These are phyloP conservation scores for Cronartium ribicola DNA, from an alignment of 1,284 basidiomycete species.

Conservation along the genomic window DNA sequence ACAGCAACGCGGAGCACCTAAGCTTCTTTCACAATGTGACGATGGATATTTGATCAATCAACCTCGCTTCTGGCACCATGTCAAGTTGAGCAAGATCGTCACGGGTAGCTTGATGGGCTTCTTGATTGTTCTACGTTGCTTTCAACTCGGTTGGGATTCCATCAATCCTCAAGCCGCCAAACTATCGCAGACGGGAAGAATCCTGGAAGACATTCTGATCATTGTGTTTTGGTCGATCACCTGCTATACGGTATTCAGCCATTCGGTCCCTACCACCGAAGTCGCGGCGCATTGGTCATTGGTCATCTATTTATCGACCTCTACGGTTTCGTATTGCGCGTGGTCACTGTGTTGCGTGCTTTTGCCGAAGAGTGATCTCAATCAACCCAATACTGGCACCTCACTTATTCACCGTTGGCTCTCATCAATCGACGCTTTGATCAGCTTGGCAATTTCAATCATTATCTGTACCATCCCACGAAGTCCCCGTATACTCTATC, in stretches of 20 bases:
- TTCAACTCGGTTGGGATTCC: slow-evolving; percentile 11
- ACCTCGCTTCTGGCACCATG: neutral
- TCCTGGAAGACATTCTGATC: neutral
- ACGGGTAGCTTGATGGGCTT: neutral
- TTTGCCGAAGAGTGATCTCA: neutral
- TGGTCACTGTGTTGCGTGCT: slow-evolving; percentile 9
- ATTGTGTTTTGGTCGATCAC: slow-evolving; percentile 9
- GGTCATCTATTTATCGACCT: neutral
- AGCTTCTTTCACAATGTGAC: neutral
- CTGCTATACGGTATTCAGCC: neutral
- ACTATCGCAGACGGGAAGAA: neutral
- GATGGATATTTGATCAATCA: slow-evolving; percentile 9
- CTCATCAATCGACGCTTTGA: neutral
- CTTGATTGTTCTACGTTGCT: neutral
- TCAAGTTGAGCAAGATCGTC: slow-evolving; percentile 7
- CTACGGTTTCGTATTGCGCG: neutral
- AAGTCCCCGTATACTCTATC: slow-evolving; percentile 7
- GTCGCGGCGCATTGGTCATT: neutral
- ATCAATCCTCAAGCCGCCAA: neutral
- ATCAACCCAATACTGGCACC: neutral
- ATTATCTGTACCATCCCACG: slow-evolving; percentile 4
- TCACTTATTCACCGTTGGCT: slow-evolving; percentile 6
- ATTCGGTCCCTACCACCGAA: slow-evolving; percentile 1
- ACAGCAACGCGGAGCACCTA: neutral
- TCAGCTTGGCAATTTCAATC: slow-evolving; percentile 1